These are phyloP conservation scores for Chlamydomonas schloesseri DNA, from an alignment of 139 green algal genomes.

Conservation along the genomic window DNA sequence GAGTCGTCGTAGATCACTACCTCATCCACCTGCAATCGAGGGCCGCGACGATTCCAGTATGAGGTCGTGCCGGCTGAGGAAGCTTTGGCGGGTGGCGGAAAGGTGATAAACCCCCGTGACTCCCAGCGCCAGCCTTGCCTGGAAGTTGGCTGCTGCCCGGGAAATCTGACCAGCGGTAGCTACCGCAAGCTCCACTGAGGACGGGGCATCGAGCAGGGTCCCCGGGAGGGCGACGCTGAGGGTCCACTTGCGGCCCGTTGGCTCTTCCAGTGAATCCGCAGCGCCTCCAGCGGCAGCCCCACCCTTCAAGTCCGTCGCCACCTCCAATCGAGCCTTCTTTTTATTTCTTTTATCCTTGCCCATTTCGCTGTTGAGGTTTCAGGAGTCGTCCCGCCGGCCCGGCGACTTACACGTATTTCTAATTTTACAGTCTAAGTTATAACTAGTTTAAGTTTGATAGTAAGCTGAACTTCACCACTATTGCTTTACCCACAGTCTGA, in stretches of 20 bases:
- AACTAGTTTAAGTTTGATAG: no score
- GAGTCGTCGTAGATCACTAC: conserved; percentile 85
- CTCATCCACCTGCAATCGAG: conserved; percentile 75
- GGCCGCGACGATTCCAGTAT: no score
- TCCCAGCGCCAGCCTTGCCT: neutral
- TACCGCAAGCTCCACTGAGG: conserved; percentile 79
- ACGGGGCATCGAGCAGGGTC: conserved; percentile 83
- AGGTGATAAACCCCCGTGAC: no score
- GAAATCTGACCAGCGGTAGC: conserved; percentile 80
- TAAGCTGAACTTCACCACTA: no score
- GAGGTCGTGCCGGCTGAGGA: no score
- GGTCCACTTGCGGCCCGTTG: conserved; percentile 55
- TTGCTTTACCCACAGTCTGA: no score
- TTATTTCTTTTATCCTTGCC: neutral
- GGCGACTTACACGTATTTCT: no score
- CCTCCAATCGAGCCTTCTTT: neutral
- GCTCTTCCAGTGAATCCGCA: neutral
- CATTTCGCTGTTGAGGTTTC: neutral
- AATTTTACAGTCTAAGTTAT: no score
- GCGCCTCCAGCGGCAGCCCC: neutral
- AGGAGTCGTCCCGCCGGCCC: no score
- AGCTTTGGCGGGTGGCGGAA: no score
- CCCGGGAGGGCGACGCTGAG: conserved; percentile 82
- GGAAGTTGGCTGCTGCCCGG: conserved; percentile 83
- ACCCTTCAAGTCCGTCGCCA: neutral